These are phyloP conservation scores for Saccharomyces kudriavzevii DNA, from an alignment of 805 yeast species.

Conservation along the genomic window DNA sequence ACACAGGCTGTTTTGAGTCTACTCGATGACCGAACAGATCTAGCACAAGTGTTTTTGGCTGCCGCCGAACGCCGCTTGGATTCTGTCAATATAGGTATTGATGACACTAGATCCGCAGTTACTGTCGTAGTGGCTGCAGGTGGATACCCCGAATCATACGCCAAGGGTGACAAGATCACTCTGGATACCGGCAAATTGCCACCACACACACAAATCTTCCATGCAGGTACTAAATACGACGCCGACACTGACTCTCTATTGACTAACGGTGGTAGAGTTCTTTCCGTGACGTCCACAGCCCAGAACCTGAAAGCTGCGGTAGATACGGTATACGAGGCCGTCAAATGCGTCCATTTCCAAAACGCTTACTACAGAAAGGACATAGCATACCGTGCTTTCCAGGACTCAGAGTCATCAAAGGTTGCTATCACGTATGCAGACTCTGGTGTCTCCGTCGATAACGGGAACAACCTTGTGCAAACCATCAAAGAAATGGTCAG, in stretches of 20 bases:
- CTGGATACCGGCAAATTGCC: conserved; percentile 30
- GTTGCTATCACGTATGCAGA: conserved; percentile 72
- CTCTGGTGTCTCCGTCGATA: conserved; percentile 96
- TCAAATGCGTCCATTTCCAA: conserved; percentile 60
- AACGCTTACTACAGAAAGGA: conserved; percentile 82
- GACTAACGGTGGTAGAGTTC: conserved; percentile 94
- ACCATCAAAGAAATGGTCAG: conserved; percentile 84
- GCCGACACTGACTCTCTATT: conserved; percentile 47
- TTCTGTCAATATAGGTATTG: conserved; percentile 54
- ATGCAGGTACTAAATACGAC: conserved; percentile 77
- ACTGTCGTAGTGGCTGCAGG: conserved; percentile 96
- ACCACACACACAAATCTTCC: conserved; percentile 65
- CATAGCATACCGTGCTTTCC: conserved; percentile 93
- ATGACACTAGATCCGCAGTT: conserved; percentile 57
- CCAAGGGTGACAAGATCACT: conserved; percentile 78
- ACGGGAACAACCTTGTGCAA: conserved; percentile 85
- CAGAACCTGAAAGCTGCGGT: conserved; percentile 71
- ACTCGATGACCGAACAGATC: conserved; percentile 74
- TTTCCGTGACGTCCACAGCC: conserved; percentile 87
- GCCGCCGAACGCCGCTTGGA: conserved; percentile 92
- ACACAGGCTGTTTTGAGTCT: conserved; percentile 93
- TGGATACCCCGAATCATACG: conserved; percentile 87
- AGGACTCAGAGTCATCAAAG: conserved; percentile 34
- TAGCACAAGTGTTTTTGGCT: conserved; percentile 87
- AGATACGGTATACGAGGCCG: conserved; percentile 78